Evolutionary conservation across 192 early-diverging fungal species (phyloP), one percentile per base, ranked within the genome.

Genomic region (Coemansia sp.): DNA sequence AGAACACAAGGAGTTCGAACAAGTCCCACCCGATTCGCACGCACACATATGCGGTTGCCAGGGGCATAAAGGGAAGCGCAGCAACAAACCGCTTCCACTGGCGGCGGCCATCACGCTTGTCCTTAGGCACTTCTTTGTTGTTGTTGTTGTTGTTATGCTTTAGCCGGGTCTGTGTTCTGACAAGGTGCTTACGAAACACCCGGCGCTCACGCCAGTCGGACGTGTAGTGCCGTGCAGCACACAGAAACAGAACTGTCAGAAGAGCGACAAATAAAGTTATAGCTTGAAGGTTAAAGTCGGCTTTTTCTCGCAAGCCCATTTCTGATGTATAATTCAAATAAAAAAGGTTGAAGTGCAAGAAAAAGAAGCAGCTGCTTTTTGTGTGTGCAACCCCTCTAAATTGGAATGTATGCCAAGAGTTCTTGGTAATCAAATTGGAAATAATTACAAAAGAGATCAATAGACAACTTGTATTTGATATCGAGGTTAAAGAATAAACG

Each of bases 141-240:
- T n/a, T n/a, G n/a, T n/a, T 40, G 1, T 67, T 56, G 30, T n/a
- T 20, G 28, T 33, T 8, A 10, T 42, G 34, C 28, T 34, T 42
- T 16, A 79, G 63, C 2, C 68, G 57, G 15, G 49, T 45, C 9
- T 67, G 71, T n/a, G 77, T 74, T 16, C 35, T 34, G 5, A 43
- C 63, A 52, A 79, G 67, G 23, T 64, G 67, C 20, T 71, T 71
- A n/a, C 58, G 61, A 52, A 79, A 73, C 35, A 64, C 31, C 16
- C 71, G 67, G 2, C 77, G 77, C 43, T 74, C 71, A 4, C 77
- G 71, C 77, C 77, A 79, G 58, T 74, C 77, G 23, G 40, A 64
- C 26, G 77, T 74, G 56, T 79, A 79, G n/a, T 69, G 53, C 16
- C 71, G 61, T 4, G 71, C 64, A 0, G 68, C 71, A 1, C 42